Base-by-base conservation (phyloP, 2,329 filamentous ascomycete species). In the Nemania sp. region DNA sequence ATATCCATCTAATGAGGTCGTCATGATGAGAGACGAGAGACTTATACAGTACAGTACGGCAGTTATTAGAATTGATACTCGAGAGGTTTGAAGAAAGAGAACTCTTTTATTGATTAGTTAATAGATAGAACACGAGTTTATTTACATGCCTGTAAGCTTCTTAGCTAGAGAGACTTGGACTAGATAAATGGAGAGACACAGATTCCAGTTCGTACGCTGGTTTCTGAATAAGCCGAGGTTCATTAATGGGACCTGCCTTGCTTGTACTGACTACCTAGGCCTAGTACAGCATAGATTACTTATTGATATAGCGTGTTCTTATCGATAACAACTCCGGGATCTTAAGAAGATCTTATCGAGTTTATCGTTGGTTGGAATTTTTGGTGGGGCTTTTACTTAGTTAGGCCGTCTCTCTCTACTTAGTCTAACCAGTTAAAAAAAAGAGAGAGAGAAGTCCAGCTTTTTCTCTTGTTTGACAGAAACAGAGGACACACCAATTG, bases 1-100 rank as follows among this genome's bases (percentile, higher is more conserved):
- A 77, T 87, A 86, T 61, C 77, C 79, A 22, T 70, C 62, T 66
- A 75, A 67, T 61, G 70, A 64, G 54, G 70, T 60, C 68, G 73
- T 69, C 73, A 67, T 72, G 27, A 18, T 64, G 29, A 22, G 32
- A 49, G 41, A 24, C 29, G 29, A 22, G 32, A 49, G 41, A 24
- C 29, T 60, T 29, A 15, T 26, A 20, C 43, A 52, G n/a, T n/a
- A n/a, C n/a, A n/a, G n/a, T n/a, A n/a, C 29, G 29, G 29, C 29
- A 32, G 29, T 8, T 32, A 8, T 8, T 32, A 8, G 29, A 38
- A 18, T 51, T 3, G 24, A 52, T 24, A 22, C 38, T 43, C n/a
- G 51, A n/a, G 29, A 6, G 45, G 11, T 41, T n/a, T 8, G 11
- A 32, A 20, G n/a, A 24, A 24, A 45, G 6, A 7, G n/a, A 20